These are phyloP conservation scores for Epipyxis sp. DNA, from an alignment of 108 stramenopile species.

Conservation along the genomic window DNA sequence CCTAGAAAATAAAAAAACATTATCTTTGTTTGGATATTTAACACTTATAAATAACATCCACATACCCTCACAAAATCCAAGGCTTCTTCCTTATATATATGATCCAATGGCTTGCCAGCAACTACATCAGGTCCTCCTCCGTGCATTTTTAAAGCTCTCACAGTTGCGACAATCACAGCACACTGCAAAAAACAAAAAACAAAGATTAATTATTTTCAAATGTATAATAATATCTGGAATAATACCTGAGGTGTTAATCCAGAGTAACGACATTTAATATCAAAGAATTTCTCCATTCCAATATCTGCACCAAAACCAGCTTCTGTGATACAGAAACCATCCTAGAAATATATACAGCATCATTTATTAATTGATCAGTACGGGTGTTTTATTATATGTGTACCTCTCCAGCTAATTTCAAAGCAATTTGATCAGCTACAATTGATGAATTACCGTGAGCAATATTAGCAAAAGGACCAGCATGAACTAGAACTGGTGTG, in stretches of 20 bases:
- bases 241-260: conserved; percentile 83
- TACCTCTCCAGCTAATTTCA: conserved; percentile 78
- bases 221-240: too few species aligned
- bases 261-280: conserved; percentile 91
- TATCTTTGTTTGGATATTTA: too few species aligned
- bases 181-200: too few species aligned
- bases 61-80: conserved; percentile 55
- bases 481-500: conserved; percentile 94
- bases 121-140: conserved; percentile 90
- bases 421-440: conserved; percentile 88
- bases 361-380: too few species aligned
- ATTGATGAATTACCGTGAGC: conserved; percentile 91
- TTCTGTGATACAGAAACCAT: conserved; percentile 94
- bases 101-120: conserved; percentile 71
- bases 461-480: conserved; percentile 94
- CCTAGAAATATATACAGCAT: too few species aligned
- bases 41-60: too few species aligned
- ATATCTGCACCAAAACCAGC: conserved; percentile 98
- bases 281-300: conserved; percentile 98
- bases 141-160: conserved; percentile 98
- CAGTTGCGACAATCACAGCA: conserved; percentile 95
- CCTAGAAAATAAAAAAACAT: too few species aligned
- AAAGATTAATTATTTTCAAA: too few species aligned
- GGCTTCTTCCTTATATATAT: conserved; percentile 54
- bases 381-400: too few species aligned